Conservation (phyloP, 306 rosid genomes). For the Chamaecrista fasciculata region DNA sequence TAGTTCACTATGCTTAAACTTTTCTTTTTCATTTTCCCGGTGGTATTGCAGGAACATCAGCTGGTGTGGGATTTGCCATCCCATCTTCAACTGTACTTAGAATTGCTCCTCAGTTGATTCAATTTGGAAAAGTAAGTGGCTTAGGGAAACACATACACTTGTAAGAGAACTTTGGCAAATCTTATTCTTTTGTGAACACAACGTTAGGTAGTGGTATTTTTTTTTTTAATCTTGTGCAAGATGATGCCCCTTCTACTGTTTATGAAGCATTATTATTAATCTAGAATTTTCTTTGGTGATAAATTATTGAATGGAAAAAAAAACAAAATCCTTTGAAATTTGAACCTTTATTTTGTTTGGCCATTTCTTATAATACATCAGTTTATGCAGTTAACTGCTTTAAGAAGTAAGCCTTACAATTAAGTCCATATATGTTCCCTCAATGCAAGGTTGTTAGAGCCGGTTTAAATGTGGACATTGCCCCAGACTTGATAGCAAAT, state of each 20-base stretch:
- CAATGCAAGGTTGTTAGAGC: slow-evolving; percentile 68
- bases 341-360: neutral
- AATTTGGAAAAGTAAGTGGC: slow-evolving; percentile 67
- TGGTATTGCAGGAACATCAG: slow-evolving; percentile 80
- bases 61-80: slow-evolving; percentile 98
- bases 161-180: neutral
- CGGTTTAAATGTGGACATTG: slow-evolving; percentile 81
- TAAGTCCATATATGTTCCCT: slow-evolving; percentile 29
- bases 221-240: neutral
- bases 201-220: neutral
- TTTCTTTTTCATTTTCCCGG: neutral
- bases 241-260: slow-evolving; percentile 13
- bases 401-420: neutral
- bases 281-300: neutral
- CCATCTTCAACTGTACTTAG: slow-evolving; percentile 78
- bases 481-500: slow-evolving; percentile 78
- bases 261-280: neutral
- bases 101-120: slow-evolving; percentile 86
- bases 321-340: neutral
- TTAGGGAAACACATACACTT: neutral
- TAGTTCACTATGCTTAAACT: neutral
- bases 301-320: neutral
- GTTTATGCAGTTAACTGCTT: neutral
- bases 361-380: neutral
- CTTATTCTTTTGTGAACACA: slow-evolving; percentile 2